A percentile compares a stretch with the other conserved stretches of the same genome.
Evolutionary conservation across 176 grass and related monocot genomes (phyloP).

Genomic region (Aegilops speltoides): DNA sequence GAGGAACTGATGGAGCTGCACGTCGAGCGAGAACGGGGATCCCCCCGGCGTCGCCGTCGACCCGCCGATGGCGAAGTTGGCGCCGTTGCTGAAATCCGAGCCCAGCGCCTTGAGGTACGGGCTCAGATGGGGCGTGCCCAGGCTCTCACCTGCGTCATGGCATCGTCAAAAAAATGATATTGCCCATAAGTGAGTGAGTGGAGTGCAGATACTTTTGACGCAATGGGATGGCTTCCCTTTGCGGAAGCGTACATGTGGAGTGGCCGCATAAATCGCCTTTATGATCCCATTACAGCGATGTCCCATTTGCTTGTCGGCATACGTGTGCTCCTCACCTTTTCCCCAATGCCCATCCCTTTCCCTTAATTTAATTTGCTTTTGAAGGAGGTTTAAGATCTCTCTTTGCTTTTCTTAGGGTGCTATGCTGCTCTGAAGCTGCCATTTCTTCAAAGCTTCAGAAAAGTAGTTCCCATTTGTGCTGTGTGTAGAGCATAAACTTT

Average conservation of each 20-base stretch:
- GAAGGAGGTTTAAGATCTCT: background rate
- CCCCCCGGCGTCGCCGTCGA: slow-evolving; percentile 54
- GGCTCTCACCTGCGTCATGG: slow-evolving; percentile 47
- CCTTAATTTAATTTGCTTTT: background rate
- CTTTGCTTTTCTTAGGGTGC: background rate
- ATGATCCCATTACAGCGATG: slow-evolving; percentile 1
- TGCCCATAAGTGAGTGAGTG: too few relatives aligned
- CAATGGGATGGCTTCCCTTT: background rate
- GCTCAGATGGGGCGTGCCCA: slow-evolving; percentile 48
- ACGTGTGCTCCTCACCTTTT: background rate
- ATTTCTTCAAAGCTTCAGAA: background rate
- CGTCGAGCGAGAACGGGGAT: slow-evolving; percentile 51
- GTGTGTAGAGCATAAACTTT: background rate
- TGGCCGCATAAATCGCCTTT: slow-evolving; percentile 10
- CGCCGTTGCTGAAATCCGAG: slow-evolving; percentile 61
- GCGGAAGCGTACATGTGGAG: background rate
- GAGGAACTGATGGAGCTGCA: slow-evolving; percentile 64
- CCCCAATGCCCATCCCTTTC: background rate
- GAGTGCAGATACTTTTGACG: background rate
- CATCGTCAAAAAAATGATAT: background rate
- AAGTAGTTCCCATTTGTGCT: background rate
- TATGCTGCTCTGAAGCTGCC: background rate
- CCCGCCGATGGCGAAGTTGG: slow-evolving; percentile 70
- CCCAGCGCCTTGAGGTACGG: slow-evolving; percentile 62
- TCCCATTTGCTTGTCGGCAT: background rate